Base-by-base conservation (phyloP, 768 basidiomycete genomes). In the Russula earlei region DNA sequence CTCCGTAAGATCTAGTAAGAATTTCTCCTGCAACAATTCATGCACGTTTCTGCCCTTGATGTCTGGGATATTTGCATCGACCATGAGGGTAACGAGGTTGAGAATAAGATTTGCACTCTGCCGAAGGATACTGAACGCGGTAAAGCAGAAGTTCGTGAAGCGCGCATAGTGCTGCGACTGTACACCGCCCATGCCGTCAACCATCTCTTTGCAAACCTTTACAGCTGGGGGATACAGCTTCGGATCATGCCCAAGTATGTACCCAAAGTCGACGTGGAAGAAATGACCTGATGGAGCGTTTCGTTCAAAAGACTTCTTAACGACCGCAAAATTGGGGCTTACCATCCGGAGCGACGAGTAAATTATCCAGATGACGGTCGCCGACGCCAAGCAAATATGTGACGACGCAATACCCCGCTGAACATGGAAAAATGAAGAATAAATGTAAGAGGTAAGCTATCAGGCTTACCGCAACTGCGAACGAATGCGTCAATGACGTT, bases 161-260 rank as follows among this genome's bases (percentile, higher is more conserved):
- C 94, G 85, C 24, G 84, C 81, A 69, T 97, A 97, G 68, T 98
- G 95, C n/a, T 87, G 80, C 6, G 93, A 95, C 65, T 88, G 82
- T 1, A 90, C 84, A 11, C 96, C 95, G n/a, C 96, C 96, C 93
- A 99, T 95, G 11, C 90, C 95, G 67, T 99, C 96, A 0, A 98
- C 91, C 96, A 98, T 99, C 67, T 98, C 96, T 66, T 95, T 94
- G 71, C 94, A 97, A 38, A 99, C 89, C 68, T 99, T 99, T 62
- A 98, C 94, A 12, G 93, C 90, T 6, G 96, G 96, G 2, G 96
- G 94, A 67, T 94, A 95, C 0, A 93, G 91, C 66, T 99, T 98
- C 0, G 96, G 96, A 67, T 98, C 96, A 2, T 93, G 85, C 3
- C 96, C 96, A 14, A 98, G 79, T 64, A 98, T 98, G 70, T 97